A percentile compares a stretch with the other conserved stretches of the same genome.
Conservation (phyloP, 2,329 filamentous ascomycete species). For the Karstenula rhodostoma region DNA sequence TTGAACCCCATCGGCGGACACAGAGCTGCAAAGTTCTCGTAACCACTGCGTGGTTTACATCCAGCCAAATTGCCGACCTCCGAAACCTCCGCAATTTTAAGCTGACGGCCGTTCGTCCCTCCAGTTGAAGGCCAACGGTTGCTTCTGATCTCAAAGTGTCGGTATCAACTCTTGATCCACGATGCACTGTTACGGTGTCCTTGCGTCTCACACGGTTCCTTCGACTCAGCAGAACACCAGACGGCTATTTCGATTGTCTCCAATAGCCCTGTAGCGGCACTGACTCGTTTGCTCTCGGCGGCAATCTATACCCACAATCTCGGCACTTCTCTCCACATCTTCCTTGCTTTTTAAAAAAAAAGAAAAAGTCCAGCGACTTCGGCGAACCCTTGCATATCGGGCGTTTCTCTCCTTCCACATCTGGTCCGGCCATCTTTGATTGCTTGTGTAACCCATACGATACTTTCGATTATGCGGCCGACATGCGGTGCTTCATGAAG, state of each 20-base stretch:
- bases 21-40: constrained; percentile 29
- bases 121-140: no score
- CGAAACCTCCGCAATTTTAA: no score
- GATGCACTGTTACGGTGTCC: not conserved
- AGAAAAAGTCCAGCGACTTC: constrained; percentile 17
- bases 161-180: not conserved
- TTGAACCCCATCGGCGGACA: constrained; percentile 46
- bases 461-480: not conserved
- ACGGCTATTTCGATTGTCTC: not conserved
- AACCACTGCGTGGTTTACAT: not conserved
- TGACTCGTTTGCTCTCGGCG: constrained; percentile 3
- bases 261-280: not conserved
- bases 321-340: constrained; percentile 7
- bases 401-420: constrained; percentile 14
- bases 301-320: constrained; percentile 11
- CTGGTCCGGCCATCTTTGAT: constrained; percentile 4
- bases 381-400: constrained; percentile 20
- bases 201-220: not conserved
- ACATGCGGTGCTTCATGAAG: not conserved
- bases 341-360: not conserved
- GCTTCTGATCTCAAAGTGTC: not conserved
- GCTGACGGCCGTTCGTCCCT: no score
- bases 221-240: not conserved
- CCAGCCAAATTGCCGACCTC: no score
- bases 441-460: constrained; percentile 1